Evolutionary conservation across 352 stramenopile species (phyloP).

Genomic region (Phytopythium aichiense): DNA sequence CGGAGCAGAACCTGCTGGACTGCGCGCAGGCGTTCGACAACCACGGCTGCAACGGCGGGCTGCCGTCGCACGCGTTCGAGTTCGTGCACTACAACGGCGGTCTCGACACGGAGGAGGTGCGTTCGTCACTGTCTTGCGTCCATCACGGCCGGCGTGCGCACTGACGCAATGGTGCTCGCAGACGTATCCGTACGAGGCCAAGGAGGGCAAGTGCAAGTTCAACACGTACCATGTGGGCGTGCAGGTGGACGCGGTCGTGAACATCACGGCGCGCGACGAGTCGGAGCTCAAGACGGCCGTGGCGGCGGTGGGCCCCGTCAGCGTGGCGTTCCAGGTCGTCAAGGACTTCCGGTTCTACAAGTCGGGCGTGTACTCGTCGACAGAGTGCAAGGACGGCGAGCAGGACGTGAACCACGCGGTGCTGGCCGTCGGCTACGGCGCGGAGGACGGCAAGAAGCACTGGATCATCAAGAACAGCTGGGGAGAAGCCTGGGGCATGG

Average conservation of each 20-base stretch:
- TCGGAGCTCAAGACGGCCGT: conserved; percentile 68
- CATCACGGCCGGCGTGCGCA: neutral
- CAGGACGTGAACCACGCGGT: conserved; percentile 91
- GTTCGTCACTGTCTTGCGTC: conserved; percentile 1
- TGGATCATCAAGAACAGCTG: conserved; percentile 99
- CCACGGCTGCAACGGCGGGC: conserved; percentile 95
- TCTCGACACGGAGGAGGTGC: conserved; percentile 72
- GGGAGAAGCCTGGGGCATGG: conserved; percentile 89
- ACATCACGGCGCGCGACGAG: conserved; percentile 82
- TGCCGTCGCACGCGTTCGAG: conserved; percentile 97
- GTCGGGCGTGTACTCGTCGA: conserved; percentile 84
- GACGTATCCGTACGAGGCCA: conserved; percentile 73
- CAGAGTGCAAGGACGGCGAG: conserved; percentile 74
- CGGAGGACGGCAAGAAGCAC: conserved; percentile 84
- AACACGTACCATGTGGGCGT: conserved; percentile 67
- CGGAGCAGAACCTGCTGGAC: conserved; percentile 97
- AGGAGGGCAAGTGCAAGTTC: conserved; percentile 80
- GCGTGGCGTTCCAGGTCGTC: conserved; percentile 85
- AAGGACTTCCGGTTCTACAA: conserved; percentile 90
- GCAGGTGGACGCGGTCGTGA: conserved; percentile 74
- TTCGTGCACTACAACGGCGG: conserved; percentile 92
- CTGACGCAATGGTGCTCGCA: conserved; percentile 8
- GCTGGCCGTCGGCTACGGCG: conserved; percentile 96
- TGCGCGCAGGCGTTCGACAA: conserved; percentile 93
- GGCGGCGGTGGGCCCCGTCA: conserved; percentile 63